phyloP scores from a whole-genome alignment of 2,329 filamentous ascomycete species.

The Aspergillus carbonarius region DNA sequence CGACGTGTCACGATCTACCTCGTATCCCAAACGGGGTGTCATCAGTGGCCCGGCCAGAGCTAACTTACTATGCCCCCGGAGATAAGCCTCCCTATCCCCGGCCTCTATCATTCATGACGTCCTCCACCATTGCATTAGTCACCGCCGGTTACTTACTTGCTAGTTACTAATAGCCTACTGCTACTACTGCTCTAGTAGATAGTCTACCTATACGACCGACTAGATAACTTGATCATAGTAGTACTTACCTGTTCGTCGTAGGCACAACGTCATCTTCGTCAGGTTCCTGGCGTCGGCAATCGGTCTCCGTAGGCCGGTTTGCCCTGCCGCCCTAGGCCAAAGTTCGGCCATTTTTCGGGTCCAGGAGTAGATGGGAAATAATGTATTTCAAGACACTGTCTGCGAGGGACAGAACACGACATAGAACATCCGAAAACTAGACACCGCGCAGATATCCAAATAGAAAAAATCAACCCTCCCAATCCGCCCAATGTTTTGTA shows the following conservation, averaged over 20 bases:
- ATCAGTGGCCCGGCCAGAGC: not conserved
- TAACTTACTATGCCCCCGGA: not conserved
- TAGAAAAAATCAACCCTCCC: not conserved
- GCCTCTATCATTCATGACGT: conserved; percentile 1
- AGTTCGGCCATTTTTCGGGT: not conserved
- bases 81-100: conserved; percentile 6
- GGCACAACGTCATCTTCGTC: not conserved
- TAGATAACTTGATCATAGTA: no score
- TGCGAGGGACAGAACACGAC: not conserved
- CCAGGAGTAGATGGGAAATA: not conserved
- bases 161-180: no score
- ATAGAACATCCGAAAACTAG: not conserved
- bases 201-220: no score
- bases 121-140: conserved; percentile 11
- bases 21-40: not conserved
- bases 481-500: conserved; percentile 7
- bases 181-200: no score
- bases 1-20: conserved; percentile 8
- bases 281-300: not conserved
- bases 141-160: not conserved
- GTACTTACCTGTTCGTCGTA: no score
- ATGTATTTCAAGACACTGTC: not conserved
- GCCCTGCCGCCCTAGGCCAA: not conserved
- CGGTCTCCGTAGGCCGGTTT: not conserved
- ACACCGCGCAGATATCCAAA: not conserved